phyloP scores from a whole-genome alignment of 2,329 filamentous ascomycete species.

The Fusarium sp. region DNA sequence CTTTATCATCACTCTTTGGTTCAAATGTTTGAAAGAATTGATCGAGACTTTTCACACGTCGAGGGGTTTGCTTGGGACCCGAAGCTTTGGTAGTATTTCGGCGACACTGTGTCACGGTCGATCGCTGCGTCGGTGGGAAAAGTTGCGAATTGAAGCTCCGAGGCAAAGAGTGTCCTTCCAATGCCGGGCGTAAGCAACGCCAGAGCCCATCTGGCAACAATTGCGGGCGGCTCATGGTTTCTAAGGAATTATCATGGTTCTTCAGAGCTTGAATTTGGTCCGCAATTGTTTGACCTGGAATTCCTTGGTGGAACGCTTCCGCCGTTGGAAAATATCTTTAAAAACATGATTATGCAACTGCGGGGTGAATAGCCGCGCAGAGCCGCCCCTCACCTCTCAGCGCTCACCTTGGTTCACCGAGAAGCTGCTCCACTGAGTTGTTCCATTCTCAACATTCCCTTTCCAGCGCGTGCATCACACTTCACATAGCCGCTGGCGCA shows the following conservation, averaged over 20 bases:
- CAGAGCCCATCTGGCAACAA: conserved; percentile 69
- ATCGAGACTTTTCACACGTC: neutral
- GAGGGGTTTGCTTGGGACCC: neutral
- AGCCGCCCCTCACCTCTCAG: conserved; percentile 9
- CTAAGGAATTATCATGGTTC: conserved; percentile 1
- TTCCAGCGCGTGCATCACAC: conserved; percentile 39
- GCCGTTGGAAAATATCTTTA: conserved; percentile 6
- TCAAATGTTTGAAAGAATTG: conserved; percentile 14
- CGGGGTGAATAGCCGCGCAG: conserved; percentile 24
- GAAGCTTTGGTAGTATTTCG: conserved; percentile 30
- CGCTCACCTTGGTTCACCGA: conserved; percentile 43
- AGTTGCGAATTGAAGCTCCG: conserved; percentile 45
- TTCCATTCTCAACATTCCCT: conserved; percentile 40
- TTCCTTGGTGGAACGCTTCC: conserved; percentile 30
- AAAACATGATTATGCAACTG: conserved; percentile 44
- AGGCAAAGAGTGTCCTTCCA: conserved; percentile 56
- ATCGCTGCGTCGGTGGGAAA: neutral
- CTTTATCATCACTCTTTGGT: neutral
- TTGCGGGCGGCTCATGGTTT: conserved; percentile 46
- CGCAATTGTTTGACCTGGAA: neutral
- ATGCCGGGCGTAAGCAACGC: conserved; percentile 71
- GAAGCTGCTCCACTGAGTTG: conserved; percentile 44
- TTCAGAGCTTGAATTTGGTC: conserved; percentile 6
- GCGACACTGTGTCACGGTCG: conserved; percentile 25
- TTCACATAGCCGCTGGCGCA: conserved; percentile 36